phyloP scores from a whole-genome alignment of 2,329 filamentous ascomycete genomes.

The Hypoxylon sp. region DNA sequence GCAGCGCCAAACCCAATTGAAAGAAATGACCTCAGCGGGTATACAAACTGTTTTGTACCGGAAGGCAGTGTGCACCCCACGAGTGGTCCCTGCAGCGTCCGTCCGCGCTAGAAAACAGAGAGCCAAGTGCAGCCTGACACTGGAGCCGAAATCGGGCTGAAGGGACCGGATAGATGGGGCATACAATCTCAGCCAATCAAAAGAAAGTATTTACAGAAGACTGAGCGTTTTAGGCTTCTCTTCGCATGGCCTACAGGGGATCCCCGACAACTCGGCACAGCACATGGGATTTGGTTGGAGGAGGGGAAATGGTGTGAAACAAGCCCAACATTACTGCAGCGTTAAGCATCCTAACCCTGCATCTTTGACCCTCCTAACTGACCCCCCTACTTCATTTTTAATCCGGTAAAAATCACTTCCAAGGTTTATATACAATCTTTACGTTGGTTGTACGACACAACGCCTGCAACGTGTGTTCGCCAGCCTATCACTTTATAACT shows the following conservation, averaged over 20 bases:
- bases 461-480: slow-evolving; percentile 24
- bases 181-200: slow-evolving; percentile 32
- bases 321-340: slow-evolving; percentile 23
- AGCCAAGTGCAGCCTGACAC: slow-evolving; percentile 31
- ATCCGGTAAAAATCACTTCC: slow-evolving; percentile 37
- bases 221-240: slow-evolving; percentile 41
- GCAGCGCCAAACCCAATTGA: slow-evolving; percentile 18
- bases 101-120: slow-evolving; percentile 22
- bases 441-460: slow-evolving; percentile 29
- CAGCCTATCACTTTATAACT: slow-evolving; percentile 36
- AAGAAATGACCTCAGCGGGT: slow-evolving; percentile 12
- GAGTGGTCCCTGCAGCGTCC: slow-evolving; percentile 30
- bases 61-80: slow-evolving; percentile 14
- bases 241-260: slow-evolving; percentile 31
- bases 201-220: slow-evolving; percentile 17
- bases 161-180: slow-evolving; percentile 33
- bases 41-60: slow-evolving; percentile 17
- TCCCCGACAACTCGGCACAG: slow-evolving; percentile 35
- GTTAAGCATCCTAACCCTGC: slow-evolving; percentile 11
- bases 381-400: slow-evolving; percentile 23
- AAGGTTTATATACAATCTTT: slow-evolving; percentile 8
- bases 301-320: slow-evolving; percentile 29
- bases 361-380: background rate
- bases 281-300: slow-evolving; percentile 22
- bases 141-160: slow-evolving; percentile 41